Conservation (phyloP, 2,329 filamentous ascomycete genomes). For the Sodiomyces alkalinus region DNA sequence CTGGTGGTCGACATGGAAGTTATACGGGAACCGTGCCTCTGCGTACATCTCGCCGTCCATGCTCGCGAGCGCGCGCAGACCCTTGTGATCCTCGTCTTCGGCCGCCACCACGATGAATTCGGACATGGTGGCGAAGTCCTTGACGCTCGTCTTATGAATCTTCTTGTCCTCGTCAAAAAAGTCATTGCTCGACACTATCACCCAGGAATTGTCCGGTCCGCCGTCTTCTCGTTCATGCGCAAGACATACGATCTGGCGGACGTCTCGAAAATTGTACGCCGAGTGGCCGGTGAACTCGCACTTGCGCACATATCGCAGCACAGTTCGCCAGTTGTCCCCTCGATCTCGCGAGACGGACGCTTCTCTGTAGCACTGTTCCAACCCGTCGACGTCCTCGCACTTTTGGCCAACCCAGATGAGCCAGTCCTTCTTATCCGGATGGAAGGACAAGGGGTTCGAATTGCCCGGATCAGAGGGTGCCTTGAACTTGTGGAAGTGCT, state of each 20-base stretch:
- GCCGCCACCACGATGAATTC: conserved; percentile 90
- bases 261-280: conserved; percentile 35
- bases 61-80: conserved; percentile 65
- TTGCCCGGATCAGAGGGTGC: conserved; percentile 39
- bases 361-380: conserved; percentile 49
- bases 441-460: conserved; percentile 51
- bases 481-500: conserved; percentile 58
- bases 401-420: conserved; percentile 76
- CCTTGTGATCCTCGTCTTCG: conserved; percentile 50
- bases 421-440: conserved; percentile 76
- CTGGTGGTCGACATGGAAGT: conserved; percentile 65
- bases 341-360: conserved; percentile 69
- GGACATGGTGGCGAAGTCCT: conserved; percentile 84
- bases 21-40: conserved; percentile 69
- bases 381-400: conserved; percentile 39
- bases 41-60: conserved; percentile 76
- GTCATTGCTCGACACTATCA: conserved; percentile 64
- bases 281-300: conserved; percentile 73
- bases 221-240: conserved; percentile 44
- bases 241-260: conserved; percentile 45
- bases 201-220: conserved; percentile 45
- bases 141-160: conserved; percentile 53
- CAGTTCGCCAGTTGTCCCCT: conserved; percentile 62
- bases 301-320: conserved; percentile 59
- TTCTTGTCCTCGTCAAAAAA: conserved; percentile 54